These are phyloP conservation scores for Xylariaceae sp. DNA, from an alignment of 2,329 filamentous ascomycete species.

Conservation along the genomic window DNA sequence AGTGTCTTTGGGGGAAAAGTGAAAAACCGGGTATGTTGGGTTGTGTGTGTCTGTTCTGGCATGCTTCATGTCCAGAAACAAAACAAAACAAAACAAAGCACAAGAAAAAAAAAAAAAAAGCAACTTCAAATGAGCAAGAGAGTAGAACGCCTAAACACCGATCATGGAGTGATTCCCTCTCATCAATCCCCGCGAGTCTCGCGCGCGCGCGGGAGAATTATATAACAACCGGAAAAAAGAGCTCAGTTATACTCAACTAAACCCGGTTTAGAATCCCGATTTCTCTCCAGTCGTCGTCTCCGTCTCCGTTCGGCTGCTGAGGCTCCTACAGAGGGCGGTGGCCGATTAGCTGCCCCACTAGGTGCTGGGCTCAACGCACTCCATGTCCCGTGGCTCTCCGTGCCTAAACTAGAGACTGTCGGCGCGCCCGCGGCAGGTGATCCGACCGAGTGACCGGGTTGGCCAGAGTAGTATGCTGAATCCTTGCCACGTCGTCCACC, in stretches of 20 bases:
- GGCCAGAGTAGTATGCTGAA: constrained; percentile 56
- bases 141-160: too few species aligned
- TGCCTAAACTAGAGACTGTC: constrained; percentile 45
- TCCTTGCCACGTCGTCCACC: constrained; percentile 49
- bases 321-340: constrained; percentile 35
- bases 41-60: too few species aligned
- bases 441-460: constrained; percentile 38
- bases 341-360: constrained; percentile 34
- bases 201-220: too few species aligned
- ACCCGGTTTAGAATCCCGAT: constrained; percentile 28
- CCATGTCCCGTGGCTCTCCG: constrained; percentile 46
- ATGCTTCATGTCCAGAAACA: too few species aligned
- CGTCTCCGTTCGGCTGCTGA: constrained; percentile 48
- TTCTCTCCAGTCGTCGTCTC: constrained; percentile 51
- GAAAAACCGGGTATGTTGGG: too few species aligned
- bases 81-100: too few species aligned
- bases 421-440: constrained; percentile 36
- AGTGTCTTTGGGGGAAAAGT: too few species aligned
- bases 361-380: constrained; percentile 47
- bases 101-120: too few species aligned
- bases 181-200: too few species aligned
- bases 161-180: too few species aligned
- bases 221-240: constrained; percentile 15
- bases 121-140: too few species aligned
- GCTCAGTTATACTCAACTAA: constrained; percentile 18